These are phyloP conservation scores for Aspergillus eucalypticola DNA, from an alignment of 2,329 filamentous ascomycete species.

Conservation along the genomic window DNA sequence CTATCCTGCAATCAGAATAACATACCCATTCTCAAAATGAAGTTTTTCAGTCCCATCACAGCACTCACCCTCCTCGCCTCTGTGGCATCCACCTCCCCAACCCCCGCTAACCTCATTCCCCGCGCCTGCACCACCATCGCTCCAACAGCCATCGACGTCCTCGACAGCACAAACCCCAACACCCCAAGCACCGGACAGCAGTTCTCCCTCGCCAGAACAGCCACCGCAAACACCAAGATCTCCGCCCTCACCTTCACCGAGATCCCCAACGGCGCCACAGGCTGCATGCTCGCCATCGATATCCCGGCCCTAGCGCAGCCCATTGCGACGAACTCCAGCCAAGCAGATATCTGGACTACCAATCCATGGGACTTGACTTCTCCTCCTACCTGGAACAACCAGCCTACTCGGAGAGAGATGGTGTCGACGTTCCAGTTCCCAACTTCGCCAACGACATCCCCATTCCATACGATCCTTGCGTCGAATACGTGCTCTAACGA, in stretches of 20 bases:
- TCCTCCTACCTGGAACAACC: constrained; percentile 16
- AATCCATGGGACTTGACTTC: constrained; percentile 3
- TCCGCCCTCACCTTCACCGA: constrained; percentile 20
- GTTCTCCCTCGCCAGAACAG: constrained; percentile 15
- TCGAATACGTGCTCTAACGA: constrained; percentile 13
- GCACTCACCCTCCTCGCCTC: constrained; percentile 9
- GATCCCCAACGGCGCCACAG: constrained; percentile 18
- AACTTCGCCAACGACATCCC: neutral
- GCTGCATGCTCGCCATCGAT: constrained; percentile 20
- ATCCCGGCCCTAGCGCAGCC: constrained; percentile 13
- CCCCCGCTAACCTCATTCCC: constrained; percentile 10
- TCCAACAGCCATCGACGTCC: constrained; percentile 17
- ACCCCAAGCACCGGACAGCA: constrained; percentile 12
- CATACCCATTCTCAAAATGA: neutral
- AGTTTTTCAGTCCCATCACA: constrained; percentile 8
- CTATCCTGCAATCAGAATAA: neutral
- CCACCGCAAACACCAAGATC: constrained; percentile 6
- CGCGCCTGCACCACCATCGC: constrained; percentile 18
- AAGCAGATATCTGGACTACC: constrained; percentile 21
- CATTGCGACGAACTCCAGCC: constrained; percentile 15
- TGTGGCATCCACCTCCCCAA: constrained; percentile 5
- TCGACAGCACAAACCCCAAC: constrained; percentile 12
- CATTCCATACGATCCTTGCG: constrained; percentile 7
- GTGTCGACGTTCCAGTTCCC: constrained; percentile 16
- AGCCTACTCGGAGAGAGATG: constrained; percentile 2